Conservation (phyloP, 2,329 filamentous ascomycete genomes). For the Ambrosiella xylebori region DNA sequence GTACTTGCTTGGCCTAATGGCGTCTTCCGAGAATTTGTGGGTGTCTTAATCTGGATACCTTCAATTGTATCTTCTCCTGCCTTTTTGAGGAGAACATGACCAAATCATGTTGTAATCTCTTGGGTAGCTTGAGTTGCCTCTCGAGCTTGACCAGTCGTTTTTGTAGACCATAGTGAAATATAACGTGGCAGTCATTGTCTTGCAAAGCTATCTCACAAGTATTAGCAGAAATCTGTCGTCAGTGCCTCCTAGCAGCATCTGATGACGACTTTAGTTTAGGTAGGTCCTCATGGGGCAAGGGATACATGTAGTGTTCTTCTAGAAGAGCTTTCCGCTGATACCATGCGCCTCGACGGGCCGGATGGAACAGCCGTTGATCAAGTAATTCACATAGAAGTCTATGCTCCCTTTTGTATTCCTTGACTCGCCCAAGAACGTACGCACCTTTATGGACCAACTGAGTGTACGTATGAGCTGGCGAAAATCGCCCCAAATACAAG, state of each 20-base stretch:
- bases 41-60: constrained; percentile 52
- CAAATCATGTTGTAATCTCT: constrained; percentile 86
- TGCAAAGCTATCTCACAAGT: constrained; percentile 81
- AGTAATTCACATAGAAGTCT: constrained; percentile 58
- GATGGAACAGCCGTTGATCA: constrained; percentile 66
- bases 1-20: constrained; percentile 27
- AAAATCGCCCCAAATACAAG: constrained; percentile 76
- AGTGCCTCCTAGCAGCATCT: constrained; percentile 53
- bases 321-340: constrained; percentile 88
- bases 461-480: constrained; percentile 83
- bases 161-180: constrained; percentile 87
- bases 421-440: constrained; percentile 62
- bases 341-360: constrained; percentile 73
- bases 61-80: constrained; percentile 50
- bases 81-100: constrained; percentile 52
- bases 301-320: constrained; percentile 87
- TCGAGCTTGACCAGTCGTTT: constrained; percentile 89
- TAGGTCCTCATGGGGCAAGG: constrained; percentile 20
- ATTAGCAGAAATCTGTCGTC: constrained; percentile 55
- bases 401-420: constrained; percentile 64
- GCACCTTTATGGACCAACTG: constrained; percentile 80
- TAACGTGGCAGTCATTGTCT: constrained; percentile 75
- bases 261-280: constrained; percentile 21
- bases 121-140: constrained; percentile 62
- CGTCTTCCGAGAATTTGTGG: not conserved